Evolutionary conservation across 495 filamentous ascomycete genomes (phyloP).

Genomic region (Gamarada debralockiae): DNA sequence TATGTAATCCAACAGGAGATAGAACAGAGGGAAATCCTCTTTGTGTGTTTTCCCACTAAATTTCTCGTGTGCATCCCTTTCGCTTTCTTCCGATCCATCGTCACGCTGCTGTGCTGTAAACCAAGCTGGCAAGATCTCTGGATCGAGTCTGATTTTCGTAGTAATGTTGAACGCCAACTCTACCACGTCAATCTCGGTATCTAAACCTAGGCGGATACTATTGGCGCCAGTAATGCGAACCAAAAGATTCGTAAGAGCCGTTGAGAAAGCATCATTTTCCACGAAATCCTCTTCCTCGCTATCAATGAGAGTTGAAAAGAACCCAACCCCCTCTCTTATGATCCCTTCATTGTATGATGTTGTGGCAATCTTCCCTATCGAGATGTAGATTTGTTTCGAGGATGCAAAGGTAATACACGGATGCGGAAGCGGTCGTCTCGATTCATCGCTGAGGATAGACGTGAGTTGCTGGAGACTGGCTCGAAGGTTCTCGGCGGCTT

Average conservation of each 20-base stretch:
- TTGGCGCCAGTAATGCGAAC: slow-evolving; percentile 59
- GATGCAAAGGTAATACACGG: slow-evolving; percentile 83
- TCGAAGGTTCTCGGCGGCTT: slow-evolving; percentile 50
- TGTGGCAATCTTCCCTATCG: slow-evolving; percentile 79
- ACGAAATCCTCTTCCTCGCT: slow-evolving; percentile 94
- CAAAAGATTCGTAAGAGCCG: slow-evolving; percentile 77
- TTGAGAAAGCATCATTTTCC: slow-evolving; percentile 77
- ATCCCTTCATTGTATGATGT: slow-evolving; percentile 74
- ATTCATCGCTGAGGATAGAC: slow-evolving; percentile 80
- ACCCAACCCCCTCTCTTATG: slow-evolving; percentile 72
- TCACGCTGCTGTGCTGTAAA: slow-evolving; percentile 54
- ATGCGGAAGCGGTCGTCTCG: slow-evolving; percentile 79
- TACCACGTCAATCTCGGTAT: slow-evolving; percentile 80
- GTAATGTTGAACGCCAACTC: slow-evolving; percentile 92
- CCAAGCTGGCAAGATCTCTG: slow-evolving; percentile 81
- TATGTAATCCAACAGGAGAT: slow-evolving; percentile 91
- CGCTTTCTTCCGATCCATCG: slow-evolving; percentile 26
- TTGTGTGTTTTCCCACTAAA: slow-evolving; percentile 86
- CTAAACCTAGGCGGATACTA: slow-evolving; percentile 55
- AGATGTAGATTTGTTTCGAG: slow-evolving; percentile 79
- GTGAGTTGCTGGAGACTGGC: slow-evolving; percentile 60
- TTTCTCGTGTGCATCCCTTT: slow-evolving; percentile 44
- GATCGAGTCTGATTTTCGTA: slow-evolving; percentile 88
- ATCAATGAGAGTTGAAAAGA: slow-evolving; percentile 89
- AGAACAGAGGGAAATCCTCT: slow-evolving; percentile 93